Conservation (phyloP, 345 rosid genomes). For the Xanthoceras sorbifolium region DNA sequence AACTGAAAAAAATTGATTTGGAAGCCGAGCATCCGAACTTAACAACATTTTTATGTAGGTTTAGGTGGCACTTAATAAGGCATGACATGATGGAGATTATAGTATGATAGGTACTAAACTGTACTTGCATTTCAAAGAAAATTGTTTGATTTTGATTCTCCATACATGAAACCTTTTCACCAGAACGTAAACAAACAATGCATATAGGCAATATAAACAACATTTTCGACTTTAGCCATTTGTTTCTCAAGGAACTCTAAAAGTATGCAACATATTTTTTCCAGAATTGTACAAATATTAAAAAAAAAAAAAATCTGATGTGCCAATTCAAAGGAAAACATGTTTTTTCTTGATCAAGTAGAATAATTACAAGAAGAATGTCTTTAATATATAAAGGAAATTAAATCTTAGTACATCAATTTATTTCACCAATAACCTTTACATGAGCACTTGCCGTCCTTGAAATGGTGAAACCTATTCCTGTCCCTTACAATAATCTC, state of each 20-base stretch:
- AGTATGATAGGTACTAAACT: background rate
- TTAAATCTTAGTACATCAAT: background rate
- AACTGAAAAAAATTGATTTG: too few species aligned
- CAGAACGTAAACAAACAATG: background rate
- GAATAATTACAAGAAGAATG: too few species aligned
- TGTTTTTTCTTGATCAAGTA: too few species aligned
- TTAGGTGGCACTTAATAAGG: background rate
- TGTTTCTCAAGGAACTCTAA: too few species aligned
- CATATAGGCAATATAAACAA: background rate
- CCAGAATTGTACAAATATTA: too few species aligned
- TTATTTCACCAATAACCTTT: slow-evolving; percentile 58
- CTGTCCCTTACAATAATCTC: slow-evolving; percentile 68
- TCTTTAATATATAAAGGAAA: background rate
- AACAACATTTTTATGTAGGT: background rate
- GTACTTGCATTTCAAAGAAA: background rate
- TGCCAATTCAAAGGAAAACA: too few species aligned
- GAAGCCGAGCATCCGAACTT: background rate
- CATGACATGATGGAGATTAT: background rate
- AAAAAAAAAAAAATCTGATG: too few species aligned
- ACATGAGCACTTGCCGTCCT: slow-evolving; percentile 64
- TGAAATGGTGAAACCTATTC: slow-evolving; percentile 61
- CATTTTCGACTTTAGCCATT: background rate
- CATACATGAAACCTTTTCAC: too few species aligned
- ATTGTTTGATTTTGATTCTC: background rate
- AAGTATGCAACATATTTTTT: too few species aligned